Base-by-base conservation (phyloP, 2,329 filamentous ascomycete species). In the Hypoxylon sp. region DNA sequence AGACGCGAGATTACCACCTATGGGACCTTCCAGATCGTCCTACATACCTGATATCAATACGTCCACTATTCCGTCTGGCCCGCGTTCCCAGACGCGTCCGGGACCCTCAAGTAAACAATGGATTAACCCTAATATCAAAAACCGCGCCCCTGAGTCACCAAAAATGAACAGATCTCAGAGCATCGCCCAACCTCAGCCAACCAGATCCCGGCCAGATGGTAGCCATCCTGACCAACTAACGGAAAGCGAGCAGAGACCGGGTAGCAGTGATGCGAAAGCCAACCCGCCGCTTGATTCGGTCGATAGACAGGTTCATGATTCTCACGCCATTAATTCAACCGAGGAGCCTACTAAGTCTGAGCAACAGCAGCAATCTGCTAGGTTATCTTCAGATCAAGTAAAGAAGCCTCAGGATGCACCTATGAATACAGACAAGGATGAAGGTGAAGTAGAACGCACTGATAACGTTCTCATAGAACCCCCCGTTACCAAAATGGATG, bases 81-180 rank as follows among this genome's bases (percentile, higher is more conserved):
- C 80, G 23, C 76, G 81, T 25, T 76, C 76, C 11, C 47, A 51
- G 32, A 79, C 81, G 51, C 78, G 73, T 60, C 51, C 68, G 13
- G 75, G 79, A 5, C 75, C 78, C 11, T 80, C 79, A 0, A 83
- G 80, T 63, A 83, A 82, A 60, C 81, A 83, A 65, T 84, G 81
- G 81, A 79, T 81, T 49, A 82, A 82, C 40, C 78, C 80, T 3
- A 76, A 74, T 19, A 60, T 79, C 3, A 81, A 78, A 64, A 79
- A 79, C 31, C 60, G 66, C 50, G 67, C 70, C 0, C 76, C 79
- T 1, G 78, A 80, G 12, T 82, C 79, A 2, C 80, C 81, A 2
- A 80, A 79, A 54, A 63, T 75, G 20, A 75, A 73, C 59, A 72
- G 79, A 47, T 76, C 78, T 1, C 78, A 78, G 52, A 79, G 74